These are phyloP conservation scores for Mercurialis annua DNA, from an alignment of 345 rosid species.

Conservation along the genomic window DNA sequence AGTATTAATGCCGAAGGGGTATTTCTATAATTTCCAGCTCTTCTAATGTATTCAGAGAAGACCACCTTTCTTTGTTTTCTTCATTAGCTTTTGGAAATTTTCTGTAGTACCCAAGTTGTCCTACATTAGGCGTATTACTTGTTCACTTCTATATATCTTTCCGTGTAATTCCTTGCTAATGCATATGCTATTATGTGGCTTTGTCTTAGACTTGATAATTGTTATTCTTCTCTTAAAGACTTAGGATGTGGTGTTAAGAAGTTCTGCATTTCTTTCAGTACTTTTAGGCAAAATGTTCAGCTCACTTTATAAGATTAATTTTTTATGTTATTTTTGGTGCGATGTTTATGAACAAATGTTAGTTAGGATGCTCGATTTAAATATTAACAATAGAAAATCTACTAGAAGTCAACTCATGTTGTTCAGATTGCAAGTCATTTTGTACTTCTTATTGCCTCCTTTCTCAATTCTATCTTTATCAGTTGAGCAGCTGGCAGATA, in stretches of 20 bases:
- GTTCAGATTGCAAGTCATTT: neutral
- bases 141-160: neutral
- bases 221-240: neutral
- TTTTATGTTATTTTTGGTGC: neutral
- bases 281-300: too few relatives aligned
- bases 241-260: neutral
- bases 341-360: neutral
- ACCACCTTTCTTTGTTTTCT: too few relatives aligned
- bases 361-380: neutral
- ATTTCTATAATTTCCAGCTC: too few relatives aligned
- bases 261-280: neutral
- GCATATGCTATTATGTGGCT: neutral
- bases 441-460: neutral
- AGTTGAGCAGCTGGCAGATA: conserved; percentile 97
- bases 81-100: too few relatives aligned
- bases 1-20: too few relatives aligned
- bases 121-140: too few relatives aligned
- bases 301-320: neutral
- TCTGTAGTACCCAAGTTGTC: too few relatives aligned
- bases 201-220: neutral
- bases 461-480: conserved; percentile 22
- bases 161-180: neutral
- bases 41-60: too few relatives aligned
- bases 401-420: neutral
- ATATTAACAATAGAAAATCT: neutral